Base-by-base conservation (phyloP, 1,139 yeast species). In the Ogataea hybrid region DNA sequence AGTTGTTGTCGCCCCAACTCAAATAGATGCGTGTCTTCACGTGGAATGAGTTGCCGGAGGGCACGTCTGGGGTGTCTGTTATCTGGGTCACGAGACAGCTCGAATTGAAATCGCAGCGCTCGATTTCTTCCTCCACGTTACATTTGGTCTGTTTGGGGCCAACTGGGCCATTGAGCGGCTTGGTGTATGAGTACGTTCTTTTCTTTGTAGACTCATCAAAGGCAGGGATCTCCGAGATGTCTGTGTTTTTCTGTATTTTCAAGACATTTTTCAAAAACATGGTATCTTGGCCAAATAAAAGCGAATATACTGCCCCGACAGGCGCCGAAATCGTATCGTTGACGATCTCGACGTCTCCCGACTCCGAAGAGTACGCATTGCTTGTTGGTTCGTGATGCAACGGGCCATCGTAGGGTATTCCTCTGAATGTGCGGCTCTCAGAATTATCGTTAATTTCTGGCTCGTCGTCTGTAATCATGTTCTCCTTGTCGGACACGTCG, bases 71-170 rank as follows among this genome's bases (percentile, higher is more conserved):
- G 0, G 96, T 85, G 18, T 72, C 72, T 0, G 96, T 85, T 1
- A 74, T 61, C 54, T 85, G 90, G 29, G 78, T 74, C 3, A 87
- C 82, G 28, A 76, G 67, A 31, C 84, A 73, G 46, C 65, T 69
- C 25, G 72, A 67, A n/a, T 81, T 76, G 35, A 81, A 64, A 58
- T 87, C 87, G 64, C 72, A 78, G 35, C 74, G 72, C 45, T 83
- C 81, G 36, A 87, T 65, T 7, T 75, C 72, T 54, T 94, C 99
- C 2, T 81, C 80, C 42, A 88, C 79, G 12, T 74, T 59, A 67
- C 98, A 94, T 53, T 75, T 78, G 3, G 98, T 90, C 59, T 90
- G 96, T 58, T 90, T 92, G 6, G 98, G 98, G 0, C 98, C 98
- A 45, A 94, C 79, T 0, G 96, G 79, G 1, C 84, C 90, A 45